Evolutionary conservation across 306 rosid genomes (phyloP).

Genomic region (Lathyrus sativus): DNA sequence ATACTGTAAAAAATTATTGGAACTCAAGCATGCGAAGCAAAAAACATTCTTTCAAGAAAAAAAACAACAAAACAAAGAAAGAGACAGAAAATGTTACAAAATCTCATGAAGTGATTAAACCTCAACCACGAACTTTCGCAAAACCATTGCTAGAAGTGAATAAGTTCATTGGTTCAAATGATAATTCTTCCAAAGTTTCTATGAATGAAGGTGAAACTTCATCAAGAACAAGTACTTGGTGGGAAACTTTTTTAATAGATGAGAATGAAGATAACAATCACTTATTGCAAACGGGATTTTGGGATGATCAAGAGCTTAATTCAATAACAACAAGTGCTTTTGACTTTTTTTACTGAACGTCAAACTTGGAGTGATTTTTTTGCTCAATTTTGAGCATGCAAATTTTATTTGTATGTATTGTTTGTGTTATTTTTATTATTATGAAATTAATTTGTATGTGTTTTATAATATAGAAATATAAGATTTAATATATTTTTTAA

Average conservation of each 20-base stretch:
- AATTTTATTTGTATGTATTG: too few species aligned
- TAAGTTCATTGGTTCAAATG: neutral
- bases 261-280: neutral
- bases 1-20: conserved; percentile 44
- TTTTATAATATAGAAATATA: too few species aligned
- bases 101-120: conserved; percentile 5
- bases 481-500: too few species aligned
- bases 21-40: conserved; percentile 20
- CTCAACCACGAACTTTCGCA: conserved; percentile 26
- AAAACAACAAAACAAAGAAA: neutral
- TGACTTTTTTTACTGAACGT: neutral
- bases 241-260: conserved; percentile 12
- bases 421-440: too few species aligned
- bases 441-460: too few species aligned
- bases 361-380: conserved; percentile 14
- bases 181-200: neutral
- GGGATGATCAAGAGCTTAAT: neutral
- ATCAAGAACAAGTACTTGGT: neutral
- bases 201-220: neutral
- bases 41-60: neutral
- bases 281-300: neutral
- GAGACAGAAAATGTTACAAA: neutral
- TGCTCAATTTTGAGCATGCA: neutral
- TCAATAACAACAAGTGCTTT: neutral
- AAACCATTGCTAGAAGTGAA: neutral